Evolutionary conservation across 768 basidiomycete genomes (phyloP).

Genomic region (Mrakia gelida): DNA sequence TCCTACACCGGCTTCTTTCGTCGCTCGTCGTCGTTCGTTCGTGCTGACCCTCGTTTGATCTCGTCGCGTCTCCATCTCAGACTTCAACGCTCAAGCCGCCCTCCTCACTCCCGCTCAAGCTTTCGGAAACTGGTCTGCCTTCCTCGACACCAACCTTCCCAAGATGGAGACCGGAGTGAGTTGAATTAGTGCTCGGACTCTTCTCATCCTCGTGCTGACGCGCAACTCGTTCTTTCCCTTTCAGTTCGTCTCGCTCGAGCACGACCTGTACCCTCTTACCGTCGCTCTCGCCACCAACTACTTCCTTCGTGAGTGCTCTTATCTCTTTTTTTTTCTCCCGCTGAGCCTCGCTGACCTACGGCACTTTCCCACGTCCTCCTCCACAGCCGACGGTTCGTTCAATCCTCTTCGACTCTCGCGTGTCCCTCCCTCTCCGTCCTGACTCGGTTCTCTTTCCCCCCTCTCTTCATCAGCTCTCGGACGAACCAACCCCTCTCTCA

Average conservation of each 20-base stretch:
- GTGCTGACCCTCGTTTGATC: no score
- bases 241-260: conserved; percentile 74
- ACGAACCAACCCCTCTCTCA: conserved; percentile 58
- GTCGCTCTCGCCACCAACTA: conserved; percentile 71
- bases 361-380: no score
- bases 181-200: no score
- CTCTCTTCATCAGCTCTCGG: conserved; percentile 63
- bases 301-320: neutral
- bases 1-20: no score
- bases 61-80: conserved; percentile 35
- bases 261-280: conserved; percentile 72
- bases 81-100: conserved; percentile 56
- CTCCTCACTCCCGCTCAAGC: conserved; percentile 71
- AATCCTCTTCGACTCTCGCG: neutral
- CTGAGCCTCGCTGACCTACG: no score
- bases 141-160: conserved; percentile 71
- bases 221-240: no score
- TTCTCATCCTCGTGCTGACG: no score
- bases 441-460: conserved; percentile 53
- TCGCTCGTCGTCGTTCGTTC: no score
- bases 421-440: neutral
- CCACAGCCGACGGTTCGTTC: neutral
- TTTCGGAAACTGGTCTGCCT: conserved; percentile 52
- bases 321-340: no score
- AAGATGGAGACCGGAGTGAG: conserved; percentile 58